Percentiles rank a stretch among this genome's conserved stretches.
These are phyloP conservation scores for Trichoderma atroviride DNA, from an alignment of 2,329 filamentous ascomycete genomes.

Conservation along the genomic window DNA sequence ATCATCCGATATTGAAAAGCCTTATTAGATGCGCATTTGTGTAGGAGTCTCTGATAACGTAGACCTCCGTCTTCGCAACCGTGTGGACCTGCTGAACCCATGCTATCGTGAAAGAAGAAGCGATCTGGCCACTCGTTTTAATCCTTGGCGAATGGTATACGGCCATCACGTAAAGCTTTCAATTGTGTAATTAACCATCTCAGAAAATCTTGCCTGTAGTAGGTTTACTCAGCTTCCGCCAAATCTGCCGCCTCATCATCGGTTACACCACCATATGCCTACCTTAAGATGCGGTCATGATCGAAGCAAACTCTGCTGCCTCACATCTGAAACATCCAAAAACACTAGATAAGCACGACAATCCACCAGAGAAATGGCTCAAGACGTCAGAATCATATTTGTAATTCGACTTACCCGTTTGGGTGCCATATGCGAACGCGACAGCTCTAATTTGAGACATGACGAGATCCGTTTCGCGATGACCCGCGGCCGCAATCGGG, in stretches of 20 bases:
- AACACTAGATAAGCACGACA: background rate
- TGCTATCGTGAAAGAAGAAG: background rate
- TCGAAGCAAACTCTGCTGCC: background rate
- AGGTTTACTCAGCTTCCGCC: background rate
- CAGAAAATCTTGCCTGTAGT: rapidly evolving
- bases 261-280: background rate
- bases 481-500: conserved; percentile 12
- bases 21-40: background rate
- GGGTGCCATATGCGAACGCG: background rate
- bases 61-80: conserved; percentile 9
- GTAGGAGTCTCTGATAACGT: background rate
- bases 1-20: background rate
- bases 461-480: conserved; percentile 25
- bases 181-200: background rate
- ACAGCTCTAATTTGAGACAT: conserved; percentile 6
- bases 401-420: conserved; percentile 1
- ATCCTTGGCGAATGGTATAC: background rate
- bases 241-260: background rate
- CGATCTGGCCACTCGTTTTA: background rate
- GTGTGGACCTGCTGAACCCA: background rate
- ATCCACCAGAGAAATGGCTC: background rate
- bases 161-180: background rate
- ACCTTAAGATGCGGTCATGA: background rate
- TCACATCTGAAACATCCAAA: too few species aligned
- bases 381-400: background rate